Base-by-base conservation (phyloP, 805 yeast genomes). In the Grigorovia jiainica region DNA sequence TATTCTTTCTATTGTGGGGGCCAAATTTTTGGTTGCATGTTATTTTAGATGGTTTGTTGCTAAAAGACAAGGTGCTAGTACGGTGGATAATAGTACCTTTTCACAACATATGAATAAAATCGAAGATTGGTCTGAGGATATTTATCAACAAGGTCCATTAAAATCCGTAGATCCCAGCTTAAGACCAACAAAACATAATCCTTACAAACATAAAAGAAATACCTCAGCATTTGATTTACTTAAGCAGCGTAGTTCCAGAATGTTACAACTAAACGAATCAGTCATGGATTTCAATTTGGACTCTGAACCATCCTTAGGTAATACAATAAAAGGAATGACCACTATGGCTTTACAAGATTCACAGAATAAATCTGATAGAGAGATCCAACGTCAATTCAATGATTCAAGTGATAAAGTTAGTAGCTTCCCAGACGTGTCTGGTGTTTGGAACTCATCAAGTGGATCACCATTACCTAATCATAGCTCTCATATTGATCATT, bases 1-100 rank as follows among this genome's bases (percentile, higher is more conserved):
- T 58, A 89, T 92, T 53, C 70, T 92, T 43, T 74, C 94, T 2
- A 76, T 90, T 41, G 95, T 87, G 20, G 56, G 79, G 39, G 68
- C 71, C 34, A 90, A 89, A 64, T 92, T 92, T 53, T 42, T 82
- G 10, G 68, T 89, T 60, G 97, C 98, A 0, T 82, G 92, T 57
- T 86, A 87, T 60, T 92, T 82, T 70, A 79, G 82, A 52, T 90
- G 96, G 95, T 63, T 77, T 43, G 64, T 90, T 18, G 73, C 95
- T 5, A 75, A 78, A 35, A 70, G 63, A 24, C 96, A 87, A 65
- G 97, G 97, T 46, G 94, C 92, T 2, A 73, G 73, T 45, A 65
- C 65, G 21, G 66, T 79, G 38, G 75, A 78, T 45, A 70, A 73
- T 47, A 76, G 75, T 52, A 70, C 74, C 35, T 72, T 82, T 79